Conservation (phyloP, 2,329 filamentous ascomycete species). For the Fusarium palustre region DNA sequence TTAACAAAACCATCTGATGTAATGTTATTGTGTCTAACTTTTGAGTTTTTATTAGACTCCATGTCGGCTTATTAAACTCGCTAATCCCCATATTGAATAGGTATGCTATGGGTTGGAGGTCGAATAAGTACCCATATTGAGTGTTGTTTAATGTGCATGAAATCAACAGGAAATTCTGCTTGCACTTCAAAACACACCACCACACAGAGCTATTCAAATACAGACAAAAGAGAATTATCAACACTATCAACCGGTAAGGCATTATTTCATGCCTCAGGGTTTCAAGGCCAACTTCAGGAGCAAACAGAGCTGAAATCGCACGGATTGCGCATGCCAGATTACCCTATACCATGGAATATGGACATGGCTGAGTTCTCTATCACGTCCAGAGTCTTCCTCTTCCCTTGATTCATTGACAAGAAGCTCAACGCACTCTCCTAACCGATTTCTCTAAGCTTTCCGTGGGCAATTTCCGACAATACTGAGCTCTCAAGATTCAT, state of each 20-base stretch:
- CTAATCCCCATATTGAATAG: too few species aligned
- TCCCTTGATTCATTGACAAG: not conserved
- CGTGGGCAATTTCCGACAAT: too few species aligned
- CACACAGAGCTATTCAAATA: too few species aligned
- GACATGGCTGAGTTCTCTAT: not conserved
- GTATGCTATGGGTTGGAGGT: not conserved
- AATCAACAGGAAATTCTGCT: not conserved
- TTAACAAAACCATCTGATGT: not conserved
- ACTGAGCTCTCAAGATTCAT: not conserved
- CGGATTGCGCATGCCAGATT: not conserved
- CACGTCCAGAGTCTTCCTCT: not conserved
- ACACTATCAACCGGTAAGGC: not conserved
- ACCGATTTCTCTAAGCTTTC: not conserved
- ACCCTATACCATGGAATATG: not conserved
- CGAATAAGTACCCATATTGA: not conserved
- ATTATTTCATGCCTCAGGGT: not conserved
- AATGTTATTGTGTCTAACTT: not conserved
- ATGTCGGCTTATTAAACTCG: not conserved
- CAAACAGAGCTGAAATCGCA: not conserved
- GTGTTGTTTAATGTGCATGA: not conserved
- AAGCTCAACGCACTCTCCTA: not conserved
- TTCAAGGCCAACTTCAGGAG: not conserved
- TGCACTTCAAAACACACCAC: not conserved
- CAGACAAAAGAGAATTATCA: not conserved
- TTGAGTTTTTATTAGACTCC: too few species aligned